phyloP scores from a whole-genome alignment of 768 basidiomycete species.

The Mrakia hoshinonis region DNA sequence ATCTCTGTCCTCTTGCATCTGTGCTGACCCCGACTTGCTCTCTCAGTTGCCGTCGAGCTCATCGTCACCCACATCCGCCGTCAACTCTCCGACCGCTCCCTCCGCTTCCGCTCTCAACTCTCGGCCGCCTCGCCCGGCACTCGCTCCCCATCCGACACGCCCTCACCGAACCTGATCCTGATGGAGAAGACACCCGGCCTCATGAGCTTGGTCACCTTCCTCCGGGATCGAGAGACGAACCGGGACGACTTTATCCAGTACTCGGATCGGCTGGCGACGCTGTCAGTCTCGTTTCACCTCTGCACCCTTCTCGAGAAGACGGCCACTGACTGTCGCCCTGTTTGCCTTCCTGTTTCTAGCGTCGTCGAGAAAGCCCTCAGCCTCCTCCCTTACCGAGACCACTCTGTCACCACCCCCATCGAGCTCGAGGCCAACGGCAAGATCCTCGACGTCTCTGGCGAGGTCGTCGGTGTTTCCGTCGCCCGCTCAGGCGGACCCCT shows the following conservation, averaged over 20 bases:
- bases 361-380: conserved; percentile 77
- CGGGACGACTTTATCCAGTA: conserved; percentile 90
- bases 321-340: background rate
- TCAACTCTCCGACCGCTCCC: conserved; percentile 69
- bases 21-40: background rate
- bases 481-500: conserved; percentile 86
- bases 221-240: conserved; percentile 62
- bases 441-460: conserved; percentile 51
- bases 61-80: conserved; percentile 82
- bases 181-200: conserved; percentile 73
- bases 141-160: background rate
- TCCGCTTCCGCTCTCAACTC: conserved; percentile 64
- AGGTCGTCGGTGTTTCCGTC: conserved; percentile 80
- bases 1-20: background rate
- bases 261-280: conserved; percentile 28
- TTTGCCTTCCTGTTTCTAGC: background rate
- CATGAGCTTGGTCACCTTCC: conserved; percentile 81
- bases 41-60: conserved; percentile 74
- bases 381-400: conserved; percentile 60
- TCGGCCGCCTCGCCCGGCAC: conserved; percentile 39
- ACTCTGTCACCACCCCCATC: conserved; percentile 58
- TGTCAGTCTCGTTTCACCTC: background rate
- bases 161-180: conserved; percentile 49
- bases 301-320: background rate
- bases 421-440: conserved; percentile 53